Evolutionary conservation across 2,329 filamentous ascomycete species (phyloP).

Genomic region (Cladophialophora carrionii): DNA sequence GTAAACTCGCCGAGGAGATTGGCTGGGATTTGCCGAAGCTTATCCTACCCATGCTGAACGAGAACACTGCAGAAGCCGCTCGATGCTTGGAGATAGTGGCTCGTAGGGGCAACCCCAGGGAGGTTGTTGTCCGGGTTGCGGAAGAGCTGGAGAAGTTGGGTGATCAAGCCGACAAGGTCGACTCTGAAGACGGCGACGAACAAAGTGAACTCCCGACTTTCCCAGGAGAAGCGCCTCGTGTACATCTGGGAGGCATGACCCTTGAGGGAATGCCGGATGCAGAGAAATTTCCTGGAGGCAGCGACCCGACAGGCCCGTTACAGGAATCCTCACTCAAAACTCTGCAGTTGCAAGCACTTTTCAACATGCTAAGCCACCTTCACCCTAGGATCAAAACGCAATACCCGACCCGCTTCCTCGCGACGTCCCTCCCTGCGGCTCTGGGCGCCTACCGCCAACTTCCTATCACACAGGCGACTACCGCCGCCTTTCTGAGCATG

Average conservation of each 20-base stretch:
- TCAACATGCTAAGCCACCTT: conserved; percentile 59
- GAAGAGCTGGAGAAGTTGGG: conserved; percentile 63
- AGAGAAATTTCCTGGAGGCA: conserved; percentile 6
- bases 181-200: conserved; percentile 44
- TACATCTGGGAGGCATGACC: conserved; percentile 38
- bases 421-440: conserved; percentile 65
- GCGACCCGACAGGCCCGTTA: conserved; percentile 34
- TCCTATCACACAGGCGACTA: conserved; percentile 58
- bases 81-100: conserved; percentile 66
- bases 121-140: conserved; percentile 66
- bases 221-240: conserved; percentile 38
- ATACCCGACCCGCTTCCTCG: conserved; percentile 65
- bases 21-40: conserved; percentile 69
- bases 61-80: conserved; percentile 48
- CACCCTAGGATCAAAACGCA: conserved; percentile 67
- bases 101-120: conserved; percentile 64
- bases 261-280: conserved; percentile 36
- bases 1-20: conserved; percentile 63
- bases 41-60: conserved; percentile 62
- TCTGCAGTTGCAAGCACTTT: conserved; percentile 54
- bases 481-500: conserved; percentile 60
- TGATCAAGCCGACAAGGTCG: conserved; percentile 47
- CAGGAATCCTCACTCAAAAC: conserved; percentile 47
- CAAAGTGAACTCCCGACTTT: conserved; percentile 36
- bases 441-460: conserved; percentile 63